phyloP scores from a whole-genome alignment of 2,329 filamentous ascomycete species.

The Fusarium illudens region DNA sequence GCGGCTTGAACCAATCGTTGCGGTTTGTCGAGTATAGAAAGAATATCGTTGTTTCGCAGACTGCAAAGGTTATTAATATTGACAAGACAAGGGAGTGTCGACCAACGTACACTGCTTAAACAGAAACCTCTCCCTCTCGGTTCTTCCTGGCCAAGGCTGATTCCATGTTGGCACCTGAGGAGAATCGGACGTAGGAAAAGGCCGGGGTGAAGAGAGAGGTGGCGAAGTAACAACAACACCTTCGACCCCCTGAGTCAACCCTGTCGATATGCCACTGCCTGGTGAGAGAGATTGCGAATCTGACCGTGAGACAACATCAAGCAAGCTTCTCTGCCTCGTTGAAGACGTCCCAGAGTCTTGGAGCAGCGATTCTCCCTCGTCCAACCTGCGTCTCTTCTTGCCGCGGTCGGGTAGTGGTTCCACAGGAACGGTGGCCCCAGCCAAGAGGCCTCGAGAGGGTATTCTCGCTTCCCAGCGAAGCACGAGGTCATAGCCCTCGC shows the following conservation, averaged over 20 bases:
- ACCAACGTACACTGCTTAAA: constrained; percentile 10
- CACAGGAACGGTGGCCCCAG: constrained; percentile 17
- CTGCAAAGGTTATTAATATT: not conserved
- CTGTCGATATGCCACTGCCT: not conserved
- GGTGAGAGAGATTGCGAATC: not conserved
- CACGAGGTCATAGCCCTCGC: constrained; percentile 24
- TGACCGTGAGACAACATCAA: not conserved
- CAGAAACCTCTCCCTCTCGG: not conserved
- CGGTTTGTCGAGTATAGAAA: constrained; percentile 21
- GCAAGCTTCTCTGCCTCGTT: not conserved
- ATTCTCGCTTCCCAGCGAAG: constrained; percentile 28
- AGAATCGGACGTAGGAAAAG: not conserved
- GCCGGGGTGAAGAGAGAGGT: not conserved
- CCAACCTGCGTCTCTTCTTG: not conserved
- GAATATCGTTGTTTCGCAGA: constrained; percentile 18
- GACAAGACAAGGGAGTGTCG: not conserved
- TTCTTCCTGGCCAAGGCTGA: not conserved
- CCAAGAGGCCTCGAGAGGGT: constrained; percentile 20
- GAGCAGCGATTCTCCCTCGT: not conserved
- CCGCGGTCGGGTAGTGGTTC: not conserved
- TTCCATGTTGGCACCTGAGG: not conserved
- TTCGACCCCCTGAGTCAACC: not conserved
- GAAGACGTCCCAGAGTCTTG: not conserved
- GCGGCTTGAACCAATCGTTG: constrained; percentile 8
- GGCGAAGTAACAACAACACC: not conserved